Percentiles rank a stretch among this genome's conserved stretches.
phyloP scores from a whole-genome alignment of 2,329 filamentous ascomycete species.

The Fusarium sp. region DNA sequence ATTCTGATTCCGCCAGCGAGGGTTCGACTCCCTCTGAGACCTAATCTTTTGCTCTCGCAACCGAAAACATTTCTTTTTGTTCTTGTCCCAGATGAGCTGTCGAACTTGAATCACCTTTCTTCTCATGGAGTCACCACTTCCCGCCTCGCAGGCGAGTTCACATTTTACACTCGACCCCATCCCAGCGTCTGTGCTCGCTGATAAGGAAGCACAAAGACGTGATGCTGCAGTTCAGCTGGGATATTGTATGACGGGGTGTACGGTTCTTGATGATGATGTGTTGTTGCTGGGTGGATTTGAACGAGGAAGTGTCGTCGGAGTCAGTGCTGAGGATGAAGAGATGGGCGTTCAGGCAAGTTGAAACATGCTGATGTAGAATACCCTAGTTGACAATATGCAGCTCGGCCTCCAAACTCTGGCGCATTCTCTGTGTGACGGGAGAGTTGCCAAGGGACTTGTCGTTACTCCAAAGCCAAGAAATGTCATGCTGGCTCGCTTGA shows the following conservation, averaged over 20 bases:
- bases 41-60: neutral
- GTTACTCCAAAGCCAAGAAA: constrained; percentile 58
- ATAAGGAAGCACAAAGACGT: constrained; percentile 50
- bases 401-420: constrained; percentile 60
- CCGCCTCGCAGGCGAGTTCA: constrained; percentile 56
- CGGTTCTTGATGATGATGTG: constrained; percentile 58
- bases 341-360: constrained; percentile 56
- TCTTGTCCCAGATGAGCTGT: neutral
- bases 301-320: constrained; percentile 60
- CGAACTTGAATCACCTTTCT: neutral
- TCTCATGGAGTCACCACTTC: constrained; percentile 4
- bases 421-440: constrained; percentile 47
- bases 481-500: constrained; percentile 53
- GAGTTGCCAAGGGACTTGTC: constrained; percentile 50
- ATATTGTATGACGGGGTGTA: constrained; percentile 53
- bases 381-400: constrained; percentile 36
- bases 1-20: constrained; percentile 1
- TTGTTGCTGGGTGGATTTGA: constrained; percentile 60
- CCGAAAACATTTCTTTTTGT: neutral
- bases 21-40: constrained; percentile 1
- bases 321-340: constrained; percentile 62
- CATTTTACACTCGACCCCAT: constrained; percentile 55
- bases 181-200: constrained; percentile 54
- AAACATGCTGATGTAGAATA: constrained; percentile 8
- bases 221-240: constrained; percentile 46